These are phyloP conservation scores for Boletus sp. DNA, from an alignment of 768 basidiomycete genomes.

Conservation along the genomic window DNA sequence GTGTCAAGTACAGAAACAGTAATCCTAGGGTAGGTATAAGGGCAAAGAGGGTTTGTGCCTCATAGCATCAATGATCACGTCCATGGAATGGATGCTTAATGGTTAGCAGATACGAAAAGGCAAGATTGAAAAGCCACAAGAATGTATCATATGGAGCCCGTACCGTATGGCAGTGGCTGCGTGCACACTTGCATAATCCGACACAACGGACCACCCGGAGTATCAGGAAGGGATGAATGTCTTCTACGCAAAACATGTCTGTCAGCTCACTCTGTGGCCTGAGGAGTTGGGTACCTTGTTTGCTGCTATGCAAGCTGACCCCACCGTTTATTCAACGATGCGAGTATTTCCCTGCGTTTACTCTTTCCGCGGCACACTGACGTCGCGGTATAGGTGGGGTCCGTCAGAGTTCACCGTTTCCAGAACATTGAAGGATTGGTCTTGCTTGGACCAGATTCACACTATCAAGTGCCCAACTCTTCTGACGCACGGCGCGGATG, in stretches of 20 bases:
- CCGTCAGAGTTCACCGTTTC: slow-evolving; percentile 38
- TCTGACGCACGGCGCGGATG: slow-evolving; percentile 37
- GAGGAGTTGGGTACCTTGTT: slow-evolving; percentile 31
- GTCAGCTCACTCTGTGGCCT: slow-evolving; percentile 33
- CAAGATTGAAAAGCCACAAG: no score
- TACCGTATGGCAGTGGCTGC: no score
- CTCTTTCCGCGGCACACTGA: not conserved
- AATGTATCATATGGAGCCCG: no score
- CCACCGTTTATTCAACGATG: slow-evolving; percentile 29
- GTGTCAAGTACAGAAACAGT: no score
- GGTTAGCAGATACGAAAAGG: no score
- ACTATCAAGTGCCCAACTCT: slow-evolving; percentile 39
- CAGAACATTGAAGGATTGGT: slow-evolving; percentile 45
- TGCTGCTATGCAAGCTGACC: slow-evolving; percentile 24
- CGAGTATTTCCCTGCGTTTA: not conserved
- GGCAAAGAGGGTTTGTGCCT: no score
- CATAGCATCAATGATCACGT: no score
- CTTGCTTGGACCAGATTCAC: slow-evolving; percentile 41
- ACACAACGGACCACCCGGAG: slow-evolving; percentile 30
- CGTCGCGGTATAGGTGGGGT: slow-evolving; percentile 9
- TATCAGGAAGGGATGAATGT: slow-evolving; percentile 30
- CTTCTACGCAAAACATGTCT: slow-evolving; percentile 36
- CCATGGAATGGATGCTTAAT: no score
- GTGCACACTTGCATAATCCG: no score
- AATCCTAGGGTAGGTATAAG: no score